Conservation (phyloP, 805 yeast genomes). For the Saccharomycopsis capsularis region DNA sequence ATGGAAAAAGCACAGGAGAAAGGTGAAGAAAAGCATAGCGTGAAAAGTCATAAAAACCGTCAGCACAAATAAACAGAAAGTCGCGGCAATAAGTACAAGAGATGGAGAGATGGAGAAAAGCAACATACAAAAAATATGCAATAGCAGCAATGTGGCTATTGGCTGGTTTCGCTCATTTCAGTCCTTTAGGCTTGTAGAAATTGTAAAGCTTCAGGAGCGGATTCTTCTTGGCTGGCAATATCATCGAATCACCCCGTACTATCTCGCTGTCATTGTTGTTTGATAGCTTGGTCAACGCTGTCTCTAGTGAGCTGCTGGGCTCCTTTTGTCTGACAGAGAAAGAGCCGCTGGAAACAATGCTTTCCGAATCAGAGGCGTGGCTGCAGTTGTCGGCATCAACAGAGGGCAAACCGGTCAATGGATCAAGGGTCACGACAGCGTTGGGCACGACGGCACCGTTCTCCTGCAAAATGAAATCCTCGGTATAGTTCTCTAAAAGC, state of each 20-base stretch:
- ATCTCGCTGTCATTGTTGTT: background rate
- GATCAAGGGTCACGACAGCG: background rate
- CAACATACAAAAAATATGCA: too few species aligned
- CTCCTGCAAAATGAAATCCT: slow-evolving; percentile 5
- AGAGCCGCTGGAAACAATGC: background rate
- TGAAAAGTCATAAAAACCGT: too few species aligned
- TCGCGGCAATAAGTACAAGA: too few species aligned
- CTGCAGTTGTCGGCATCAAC: background rate
- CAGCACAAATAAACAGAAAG: too few species aligned
- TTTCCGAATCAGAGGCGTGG: background rate
- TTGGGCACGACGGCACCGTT: background rate
- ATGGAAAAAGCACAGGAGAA: too few species aligned
- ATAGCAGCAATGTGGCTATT: too few species aligned
- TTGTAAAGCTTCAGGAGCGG: background rate
- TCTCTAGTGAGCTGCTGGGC: background rate
- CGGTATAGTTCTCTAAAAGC: slow-evolving; percentile 12
- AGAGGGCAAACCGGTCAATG: background rate
- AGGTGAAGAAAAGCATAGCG: too few species aligned
- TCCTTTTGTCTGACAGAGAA: background rate
- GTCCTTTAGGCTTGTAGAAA: background rate
- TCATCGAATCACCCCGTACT: too few species aligned
- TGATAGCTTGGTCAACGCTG: background rate
- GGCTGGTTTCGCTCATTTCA: too few species aligned
- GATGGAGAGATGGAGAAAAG: too few species aligned
- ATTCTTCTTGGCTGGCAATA: background rate